Evolutionary conservation across 2,329 filamentous ascomycete genomes (phyloP).

Genomic region (Nemania sp.): DNA sequence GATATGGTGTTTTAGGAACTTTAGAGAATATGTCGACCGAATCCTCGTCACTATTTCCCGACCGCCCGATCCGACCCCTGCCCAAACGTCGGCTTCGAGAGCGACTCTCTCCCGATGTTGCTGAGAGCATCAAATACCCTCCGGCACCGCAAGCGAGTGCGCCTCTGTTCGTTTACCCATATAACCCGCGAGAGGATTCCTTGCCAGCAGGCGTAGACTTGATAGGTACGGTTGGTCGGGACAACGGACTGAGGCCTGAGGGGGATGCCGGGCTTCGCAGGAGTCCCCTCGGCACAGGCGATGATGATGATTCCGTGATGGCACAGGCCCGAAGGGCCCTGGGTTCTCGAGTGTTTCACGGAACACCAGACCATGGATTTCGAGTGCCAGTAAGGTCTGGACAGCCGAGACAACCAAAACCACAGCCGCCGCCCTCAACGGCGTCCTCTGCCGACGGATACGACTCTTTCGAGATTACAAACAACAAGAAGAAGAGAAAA

Average conservation of each 20-base stretch:
- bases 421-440: slow-evolving; percentile 67
- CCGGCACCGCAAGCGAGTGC: slow-evolving; percentile 71
- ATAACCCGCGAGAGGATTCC: slow-evolving; percentile 57
- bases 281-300: slow-evolving; percentile 33
- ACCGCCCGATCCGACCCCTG: slow-evolving; percentile 89
- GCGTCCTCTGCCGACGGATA: slow-evolving; percentile 82
- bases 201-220: slow-evolving; percentile 39
- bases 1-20: slow-evolving; percentile 45
- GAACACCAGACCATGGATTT: slow-evolving; percentile 49
- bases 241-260: slow-evolving; percentile 40
- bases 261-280: slow-evolving; percentile 44
- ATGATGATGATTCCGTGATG: slow-evolving; percentile 33
- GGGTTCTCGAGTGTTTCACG: slow-evolving; percentile 53
- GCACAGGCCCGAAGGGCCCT: slow-evolving; percentile 38
- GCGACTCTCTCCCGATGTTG: slow-evolving; percentile 82
- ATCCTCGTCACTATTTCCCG: slow-evolving; percentile 78
- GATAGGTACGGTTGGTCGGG: slow-evolving; percentile 36
- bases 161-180: slow-evolving; percentile 77
- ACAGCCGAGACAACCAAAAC: slow-evolving; percentile 50
- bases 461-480: slow-evolving; percentile 96
- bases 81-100: slow-evolving; percentile 88
- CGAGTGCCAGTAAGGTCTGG: slow-evolving; percentile 51
- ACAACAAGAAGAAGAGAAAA: slow-evolving; percentile 99
- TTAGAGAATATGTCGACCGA: slow-evolving; percentile 68
- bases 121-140: slow-evolving; percentile 81